Percentiles rank a stretch among this genome's conserved stretches.
These are phyloP conservation scores for Pythium phragmitis DNA, from an alignment of 352 stramenopile species.

Conservation along the genomic window DNA sequence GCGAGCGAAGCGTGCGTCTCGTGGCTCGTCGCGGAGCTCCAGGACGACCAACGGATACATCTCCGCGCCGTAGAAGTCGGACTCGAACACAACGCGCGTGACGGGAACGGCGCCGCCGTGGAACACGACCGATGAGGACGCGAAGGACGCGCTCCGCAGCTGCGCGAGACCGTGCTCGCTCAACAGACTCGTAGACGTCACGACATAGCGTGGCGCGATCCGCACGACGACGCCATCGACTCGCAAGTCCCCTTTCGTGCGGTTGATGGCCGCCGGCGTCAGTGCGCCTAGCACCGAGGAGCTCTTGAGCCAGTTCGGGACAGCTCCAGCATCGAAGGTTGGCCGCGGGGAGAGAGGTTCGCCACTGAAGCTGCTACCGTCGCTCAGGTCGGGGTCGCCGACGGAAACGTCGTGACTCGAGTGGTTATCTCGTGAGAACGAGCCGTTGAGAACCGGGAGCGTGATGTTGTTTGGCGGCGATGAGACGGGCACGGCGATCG, in stretches of 20 bases:
- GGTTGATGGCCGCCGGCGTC: constrained; percentile 4
- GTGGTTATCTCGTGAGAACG: neutral
- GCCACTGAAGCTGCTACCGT: neutral
- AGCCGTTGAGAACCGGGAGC: neutral
- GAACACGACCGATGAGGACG: constrained; percentile 14
- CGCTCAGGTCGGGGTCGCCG: neutral
- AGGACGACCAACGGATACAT: constrained; percentile 24
- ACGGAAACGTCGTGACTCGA: neutral
- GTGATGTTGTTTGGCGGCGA: neutral
- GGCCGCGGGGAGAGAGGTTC: neutral
- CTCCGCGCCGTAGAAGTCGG: constrained; percentile 5
- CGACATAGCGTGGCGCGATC: constrained; percentile 19
- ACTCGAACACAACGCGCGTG: constrained; percentile 20
- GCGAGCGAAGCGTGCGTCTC: neutral
- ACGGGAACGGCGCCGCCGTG: neutral
- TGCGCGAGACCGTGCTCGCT: constrained; percentile 2
- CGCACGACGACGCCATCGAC: constrained; percentile 26
- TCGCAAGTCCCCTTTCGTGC: neutral
- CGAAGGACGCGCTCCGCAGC: constrained; percentile 5
- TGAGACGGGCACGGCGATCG: neutral
- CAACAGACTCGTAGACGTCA: constrained; percentile 17
- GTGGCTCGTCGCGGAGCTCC: constrained; percentile 10
- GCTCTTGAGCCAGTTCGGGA: constrained; percentile 10
- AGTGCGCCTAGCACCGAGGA: constrained; percentile 11
- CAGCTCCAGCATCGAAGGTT: neutral